Base-by-base conservation (phyloP, 1,284 basidiomycete genomes). In the Pseudozyma sp. region DNA sequence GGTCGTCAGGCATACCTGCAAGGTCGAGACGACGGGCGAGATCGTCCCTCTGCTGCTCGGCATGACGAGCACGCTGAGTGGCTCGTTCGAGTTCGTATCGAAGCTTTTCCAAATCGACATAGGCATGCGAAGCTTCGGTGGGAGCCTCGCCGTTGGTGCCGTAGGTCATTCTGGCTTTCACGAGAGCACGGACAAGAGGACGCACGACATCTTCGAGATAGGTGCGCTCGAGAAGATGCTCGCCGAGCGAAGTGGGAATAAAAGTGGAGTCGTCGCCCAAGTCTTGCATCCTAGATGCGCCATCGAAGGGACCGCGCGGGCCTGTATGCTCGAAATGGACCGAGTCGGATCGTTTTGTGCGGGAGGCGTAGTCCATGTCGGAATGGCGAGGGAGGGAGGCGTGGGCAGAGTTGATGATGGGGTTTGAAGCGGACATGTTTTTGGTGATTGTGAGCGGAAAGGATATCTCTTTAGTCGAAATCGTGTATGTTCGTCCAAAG, bases 181-280 rank as follows among this genome's bases (percentile, higher is more conserved):
- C 68, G 34, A 75, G 40, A 2, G 72, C 68, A n/a, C 72, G 62
- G n/a, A 75, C 72, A 3, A 75, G 51, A 7, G 72, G 72, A 0
- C 68, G 62, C 16, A 75, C 72, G 37, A 75, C 72, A 54, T 75
- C 72, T 11, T 75, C 72, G 17, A 75, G 63, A 45, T 75, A 75
- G 33, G 68, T 75, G n/a, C 68, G 67, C 37, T 75, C 72, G 16
- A 75, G 35, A 29, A 75, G 59, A 50, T 67, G 67, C 44, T 75
- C 72, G 50, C 63, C 62, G 16, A 75, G 47, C 19, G 72, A 67
- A 16, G 72, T 67, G 7, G 72, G 72, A 19, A 70, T 59, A 19
- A 68, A 75, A 7, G 67, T 63, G 24, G 54, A 14, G 30, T 68
- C 68, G 7, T 74, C 71, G 51, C 5, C 42, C 37, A 54, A 10